Percentiles rank a stretch among this genome's conserved stretches.
phyloP scores from a whole-genome alignment of 345 rosid genomes.

The Bruguiera gymnorhiza region DNA sequence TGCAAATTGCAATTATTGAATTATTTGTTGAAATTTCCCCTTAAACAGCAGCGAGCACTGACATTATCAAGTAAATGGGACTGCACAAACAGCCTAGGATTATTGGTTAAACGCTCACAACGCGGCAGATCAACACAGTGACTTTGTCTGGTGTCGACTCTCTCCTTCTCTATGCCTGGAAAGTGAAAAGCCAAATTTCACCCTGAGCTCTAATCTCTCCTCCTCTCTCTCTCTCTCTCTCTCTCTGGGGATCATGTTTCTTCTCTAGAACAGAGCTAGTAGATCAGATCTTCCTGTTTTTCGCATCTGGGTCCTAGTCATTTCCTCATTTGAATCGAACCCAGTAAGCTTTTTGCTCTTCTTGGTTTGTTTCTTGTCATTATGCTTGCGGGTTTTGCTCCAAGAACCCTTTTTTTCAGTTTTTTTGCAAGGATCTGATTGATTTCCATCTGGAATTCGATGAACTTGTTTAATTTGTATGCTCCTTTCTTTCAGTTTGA shows the following conservation, averaged over 20 bases:
- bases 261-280: neutral
- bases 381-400: neutral
- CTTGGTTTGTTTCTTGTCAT: neutral
- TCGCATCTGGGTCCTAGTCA: neutral
- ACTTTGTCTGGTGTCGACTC: neutral
- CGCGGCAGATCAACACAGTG: too few species aligned
- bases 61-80: too few species aligned
- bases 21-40: too few species aligned
- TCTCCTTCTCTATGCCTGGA: neutral
- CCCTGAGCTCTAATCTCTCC: neutral
- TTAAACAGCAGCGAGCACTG: too few species aligned
- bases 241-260: neutral
- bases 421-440: conserved; percentile 6
- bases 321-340: conserved; percentile 1
- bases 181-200: neutral
- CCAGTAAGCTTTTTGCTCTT: neutral
- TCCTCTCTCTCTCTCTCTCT: neutral
- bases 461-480: neutral
- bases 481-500: neutral
- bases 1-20: too few species aligned
- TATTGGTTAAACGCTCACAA: too few species aligned
- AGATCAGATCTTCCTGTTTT: neutral
- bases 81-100: too few species aligned
- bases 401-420: neutral
- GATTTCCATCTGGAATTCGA: conserved; percentile 4